A percentile compares a stretch with the other conserved stretches of the same genome.
Evolutionary conservation across 768 basidiomycete species (phyloP).

Genomic region (Mycena crocata): DNA sequence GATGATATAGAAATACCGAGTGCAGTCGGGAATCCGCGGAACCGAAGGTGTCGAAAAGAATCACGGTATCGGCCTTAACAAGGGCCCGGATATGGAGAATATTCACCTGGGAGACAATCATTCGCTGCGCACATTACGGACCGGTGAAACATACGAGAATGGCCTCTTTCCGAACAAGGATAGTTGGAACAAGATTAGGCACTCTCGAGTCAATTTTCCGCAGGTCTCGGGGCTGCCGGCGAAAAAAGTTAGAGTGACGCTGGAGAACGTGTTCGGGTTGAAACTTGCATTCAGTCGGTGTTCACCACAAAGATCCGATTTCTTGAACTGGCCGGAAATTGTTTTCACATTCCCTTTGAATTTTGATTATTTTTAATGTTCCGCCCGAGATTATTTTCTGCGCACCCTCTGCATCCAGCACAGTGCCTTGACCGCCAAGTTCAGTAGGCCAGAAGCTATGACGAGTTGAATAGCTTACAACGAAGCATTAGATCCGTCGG

Average conservation of each 20-base stretch:
- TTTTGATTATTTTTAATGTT: slow-evolving; percentile 31
- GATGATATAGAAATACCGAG: slow-evolving; percentile 88
- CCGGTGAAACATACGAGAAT: slow-evolving; percentile 71
- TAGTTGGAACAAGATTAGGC: slow-evolving; percentile 95
- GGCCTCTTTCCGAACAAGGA: slow-evolving; percentile 88
- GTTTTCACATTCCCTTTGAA: slow-evolving; percentile 83
- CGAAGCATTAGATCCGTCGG: slow-evolving; percentile 92
- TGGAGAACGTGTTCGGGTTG: slow-evolving; percentile 28
- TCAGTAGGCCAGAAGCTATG: slow-evolving; percentile 23
- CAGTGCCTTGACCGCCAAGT: slow-evolving; percentile 69
- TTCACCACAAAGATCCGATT: slow-evolving; percentile 87
- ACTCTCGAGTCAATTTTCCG: slow-evolving; percentile 96
- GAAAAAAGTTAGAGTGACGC: slow-evolving; percentile 31
- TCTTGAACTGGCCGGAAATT: slow-evolving; percentile 91
- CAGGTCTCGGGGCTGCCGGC: slow-evolving; percentile 85
- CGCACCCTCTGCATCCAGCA: slow-evolving; percentile 86
- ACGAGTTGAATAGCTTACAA: slow-evolving; percentile 66
- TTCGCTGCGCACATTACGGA: slow-evolving; percentile 13
- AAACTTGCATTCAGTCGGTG: slow-evolving; percentile 88
- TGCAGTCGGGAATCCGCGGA: slow-evolving; percentile 88
- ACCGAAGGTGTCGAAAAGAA: slow-evolving; percentile 93
- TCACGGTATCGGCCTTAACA: slow-evolving; percentile 91
- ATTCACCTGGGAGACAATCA: slow-evolving; percentile 70
- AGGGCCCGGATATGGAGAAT: slow-evolving; percentile 95
- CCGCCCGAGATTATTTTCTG: slow-evolving; percentile 31